A percentile compares a stretch with the other conserved stretches of the same genome.
Conservation (phyloP, 1,139 yeast genomes). For the Scheffersomyces cryptocercus region DNA sequence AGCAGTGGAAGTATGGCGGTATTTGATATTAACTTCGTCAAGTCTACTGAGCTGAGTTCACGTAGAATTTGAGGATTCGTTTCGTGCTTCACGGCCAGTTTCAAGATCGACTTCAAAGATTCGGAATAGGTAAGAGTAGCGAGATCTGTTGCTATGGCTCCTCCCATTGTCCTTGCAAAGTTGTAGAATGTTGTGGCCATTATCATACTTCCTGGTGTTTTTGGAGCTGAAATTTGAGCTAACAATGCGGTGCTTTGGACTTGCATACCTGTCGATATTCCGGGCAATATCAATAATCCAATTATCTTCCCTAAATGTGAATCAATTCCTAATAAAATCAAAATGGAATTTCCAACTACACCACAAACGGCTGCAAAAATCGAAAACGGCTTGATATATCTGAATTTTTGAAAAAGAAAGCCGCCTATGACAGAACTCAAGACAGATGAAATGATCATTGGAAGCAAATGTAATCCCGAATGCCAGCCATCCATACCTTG, state of each 20-base stretch:
- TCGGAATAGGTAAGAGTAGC: slow-evolving; percentile 16
- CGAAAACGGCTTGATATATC: slow-evolving; percentile 32
- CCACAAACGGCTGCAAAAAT: slow-evolving; percentile 26
- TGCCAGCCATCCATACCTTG: slow-evolving; percentile 31
- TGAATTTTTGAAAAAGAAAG: slow-evolving; percentile 27
- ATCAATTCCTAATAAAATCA: slow-evolving; percentile 31
- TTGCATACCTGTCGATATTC: slow-evolving; percentile 30
- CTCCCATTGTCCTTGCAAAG: slow-evolving; percentile 48
- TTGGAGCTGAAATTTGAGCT: slow-evolving; percentile 38
- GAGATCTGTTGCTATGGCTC: slow-evolving; percentile 45
- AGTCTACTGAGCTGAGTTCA: slow-evolving; percentile 20
- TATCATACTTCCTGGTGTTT: slow-evolving; percentile 46
- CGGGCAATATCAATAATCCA: slow-evolving; percentile 36
- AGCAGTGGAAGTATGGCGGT: slow-evolving; percentile 21
- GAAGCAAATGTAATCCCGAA: slow-evolving; percentile 42
- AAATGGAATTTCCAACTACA: slow-evolving; percentile 36
- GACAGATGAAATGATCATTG: slow-evolving; percentile 37
- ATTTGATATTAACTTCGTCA: slow-evolving; percentile 16
- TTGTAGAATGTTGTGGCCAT: slow-evolving; percentile 47
- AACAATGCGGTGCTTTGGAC: slow-evolving; percentile 31
- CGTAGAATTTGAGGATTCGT: slow-evolving; percentile 15
- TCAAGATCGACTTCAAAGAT: slow-evolving; percentile 3
- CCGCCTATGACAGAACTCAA: slow-evolving; percentile 31
- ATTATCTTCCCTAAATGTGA: slow-evolving; percentile 27
- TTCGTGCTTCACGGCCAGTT: slow-evolving; percentile 16